These are phyloP conservation scores for Clavaria fumosa DNA, from an alignment of 768 basidiomycete species.

Conservation along the genomic window DNA sequence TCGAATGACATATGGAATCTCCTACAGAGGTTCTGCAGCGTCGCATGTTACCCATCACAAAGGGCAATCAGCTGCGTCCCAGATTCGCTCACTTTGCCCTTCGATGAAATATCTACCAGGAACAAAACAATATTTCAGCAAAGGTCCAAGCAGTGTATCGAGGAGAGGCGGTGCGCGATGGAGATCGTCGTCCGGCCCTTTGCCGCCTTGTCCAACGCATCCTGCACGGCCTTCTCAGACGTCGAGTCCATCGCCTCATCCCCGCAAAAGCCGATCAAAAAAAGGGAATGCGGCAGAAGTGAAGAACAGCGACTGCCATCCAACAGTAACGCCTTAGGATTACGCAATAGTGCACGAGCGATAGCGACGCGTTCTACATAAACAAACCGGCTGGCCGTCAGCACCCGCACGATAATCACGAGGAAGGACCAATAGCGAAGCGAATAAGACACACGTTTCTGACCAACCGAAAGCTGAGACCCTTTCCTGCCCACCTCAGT, in stretches of 20 bases:
- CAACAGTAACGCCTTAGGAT: conserved; percentile 75
- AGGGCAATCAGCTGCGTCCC: conserved; percentile 65
- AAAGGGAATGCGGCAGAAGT: too few species aligned
- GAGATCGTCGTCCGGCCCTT: conserved; percentile 89
- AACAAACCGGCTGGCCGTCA: background rate
- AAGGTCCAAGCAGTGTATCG: too few species aligned
- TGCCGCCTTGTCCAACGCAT: conserved; percentile 82
- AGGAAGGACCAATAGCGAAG: conserved; percentile 1
- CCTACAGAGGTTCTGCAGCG: conserved; percentile 61
- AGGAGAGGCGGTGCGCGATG: conserved; percentile 87
- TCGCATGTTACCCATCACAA: conserved; percentile 66
- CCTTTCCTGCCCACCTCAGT: conserved; percentile 88
- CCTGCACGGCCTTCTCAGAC: conserved; percentile 90
- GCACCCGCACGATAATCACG: conserved; percentile 4
- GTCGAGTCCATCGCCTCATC: conserved; percentile 84
- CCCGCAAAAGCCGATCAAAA: too few species aligned
- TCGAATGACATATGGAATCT: too few species aligned
- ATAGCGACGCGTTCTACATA: conserved; percentile 57
- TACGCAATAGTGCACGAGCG: conserved; percentile 80
- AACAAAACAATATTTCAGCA: too few species aligned
- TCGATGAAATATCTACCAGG: conserved; percentile 83
- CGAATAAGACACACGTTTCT: conserved; percentile 41
- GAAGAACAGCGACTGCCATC: too few species aligned
- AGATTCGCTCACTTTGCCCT: conserved; percentile 69
- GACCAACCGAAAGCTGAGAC: conserved; percentile 77